Conservation (phyloP, 176 grass and related monocot genomes). For the bread wheat (Triticum aestivum) region IWGSC_CS_RefSeq_v2.1 NC_057800.1:682517137-682517636, state of each 20-base stretch:
- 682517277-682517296: background rate
- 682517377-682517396: background rate
- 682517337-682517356: background rate
- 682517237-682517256: background rate
- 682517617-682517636: background rate
- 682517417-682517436: background rate
- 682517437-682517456: background rate
- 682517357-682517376: background rate
- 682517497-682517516: background rate
- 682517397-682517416: background rate
- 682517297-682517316: background rate
- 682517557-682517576: background rate
- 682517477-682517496: background rate
- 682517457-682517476: background rate
- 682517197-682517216: background rate
- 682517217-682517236: background rate
- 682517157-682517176: background rate
- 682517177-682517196: background rate
- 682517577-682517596: background rate
- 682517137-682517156: background rate
- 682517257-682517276: background rate
- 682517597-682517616: background rate
- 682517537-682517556: background rate
- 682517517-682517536: background rate
- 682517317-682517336: background rate